Conservation (phyloP, 345 rosid species). For the Brassica carinata region DNA sequence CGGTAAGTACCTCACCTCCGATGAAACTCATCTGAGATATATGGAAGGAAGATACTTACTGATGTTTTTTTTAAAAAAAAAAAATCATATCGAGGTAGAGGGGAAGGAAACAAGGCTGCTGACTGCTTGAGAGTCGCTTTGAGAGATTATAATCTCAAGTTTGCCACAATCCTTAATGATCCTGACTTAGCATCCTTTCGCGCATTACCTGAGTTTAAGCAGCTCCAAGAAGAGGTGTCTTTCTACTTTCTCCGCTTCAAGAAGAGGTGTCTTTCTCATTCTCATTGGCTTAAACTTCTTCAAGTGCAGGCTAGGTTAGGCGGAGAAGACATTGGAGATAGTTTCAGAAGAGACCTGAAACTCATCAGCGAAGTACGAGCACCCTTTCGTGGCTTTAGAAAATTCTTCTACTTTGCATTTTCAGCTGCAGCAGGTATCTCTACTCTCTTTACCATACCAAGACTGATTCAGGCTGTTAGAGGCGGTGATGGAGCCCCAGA, state of each 20-base stretch:
- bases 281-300: background rate
- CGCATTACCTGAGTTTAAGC: conserved; percentile 91
- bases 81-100: conserved; percentile 45
- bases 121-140: conserved; percentile 83
- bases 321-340: conserved; percentile 88
- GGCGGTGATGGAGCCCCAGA: conserved; percentile 88
- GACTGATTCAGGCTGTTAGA: conserved; percentile 65
- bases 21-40: background rate
- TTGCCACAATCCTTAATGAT: conserved; percentile 88
- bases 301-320: conserved; percentile 79
- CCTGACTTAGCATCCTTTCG: conserved; percentile 95
- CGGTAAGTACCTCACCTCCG: conserved; percentile 42
- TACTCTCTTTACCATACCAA: conserved; percentile 74
- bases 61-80: too few species aligned
- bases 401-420: conserved; percentile 79
- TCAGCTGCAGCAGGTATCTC: conserved; percentile 95
- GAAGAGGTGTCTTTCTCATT: background rate
- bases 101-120: conserved; percentile 84
- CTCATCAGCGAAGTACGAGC: conserved; percentile 97
- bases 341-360: conserved; percentile 92
- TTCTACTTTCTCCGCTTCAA: background rate
- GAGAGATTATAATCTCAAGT: conserved; percentile 85
- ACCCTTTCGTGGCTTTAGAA: conserved; percentile 90
- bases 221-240: conserved; percentile 89
- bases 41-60: background rate